Conservation (phyloP, 768 basidiomycete species). For the Rhodocollybia butyracea region DNA sequence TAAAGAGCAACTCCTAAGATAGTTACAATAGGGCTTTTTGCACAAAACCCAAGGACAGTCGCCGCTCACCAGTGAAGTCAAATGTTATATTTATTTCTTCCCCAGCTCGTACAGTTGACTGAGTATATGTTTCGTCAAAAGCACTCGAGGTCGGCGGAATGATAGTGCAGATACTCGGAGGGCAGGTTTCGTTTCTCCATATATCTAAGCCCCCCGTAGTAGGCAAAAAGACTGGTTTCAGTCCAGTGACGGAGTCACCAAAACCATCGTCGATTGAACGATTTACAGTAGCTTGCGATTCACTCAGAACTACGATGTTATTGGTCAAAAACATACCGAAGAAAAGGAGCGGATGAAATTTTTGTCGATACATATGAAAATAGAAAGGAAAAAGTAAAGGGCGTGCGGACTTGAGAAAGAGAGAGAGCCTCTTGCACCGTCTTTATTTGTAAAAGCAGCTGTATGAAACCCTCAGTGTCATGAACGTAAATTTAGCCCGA, state of each 20-base stretch:
- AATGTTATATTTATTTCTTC: neutral
- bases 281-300: no score
- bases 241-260: no score
- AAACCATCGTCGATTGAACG: constrained; percentile 21
- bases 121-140: constrained; percentile 19
- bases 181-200: constrained; percentile 15
- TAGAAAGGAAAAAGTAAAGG: no score
- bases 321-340: no score
- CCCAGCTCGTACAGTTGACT: constrained; percentile 5
- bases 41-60: neutral
- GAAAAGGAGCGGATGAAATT: no score
- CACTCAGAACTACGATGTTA: no score
- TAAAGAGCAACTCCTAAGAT: constrained; percentile 16
- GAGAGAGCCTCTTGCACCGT: no score
- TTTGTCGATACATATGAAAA: no score
- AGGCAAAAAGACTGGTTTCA: constrained; percentile 18
- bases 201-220: constrained; percentile 8
- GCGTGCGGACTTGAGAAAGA: no score
- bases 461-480: no score
- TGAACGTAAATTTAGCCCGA: no score
- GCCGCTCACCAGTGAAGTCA: constrained; percentile 8
- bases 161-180: constrained; percentile 14
- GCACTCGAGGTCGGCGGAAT: constrained; percentile 7
- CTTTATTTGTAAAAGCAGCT: no score
- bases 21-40: neutral